These are phyloP conservation scores for Cryptococcus maquisensis DNA, from an alignment of 1,284 basidiomycete genomes.

Conservation along the genomic window DNA sequence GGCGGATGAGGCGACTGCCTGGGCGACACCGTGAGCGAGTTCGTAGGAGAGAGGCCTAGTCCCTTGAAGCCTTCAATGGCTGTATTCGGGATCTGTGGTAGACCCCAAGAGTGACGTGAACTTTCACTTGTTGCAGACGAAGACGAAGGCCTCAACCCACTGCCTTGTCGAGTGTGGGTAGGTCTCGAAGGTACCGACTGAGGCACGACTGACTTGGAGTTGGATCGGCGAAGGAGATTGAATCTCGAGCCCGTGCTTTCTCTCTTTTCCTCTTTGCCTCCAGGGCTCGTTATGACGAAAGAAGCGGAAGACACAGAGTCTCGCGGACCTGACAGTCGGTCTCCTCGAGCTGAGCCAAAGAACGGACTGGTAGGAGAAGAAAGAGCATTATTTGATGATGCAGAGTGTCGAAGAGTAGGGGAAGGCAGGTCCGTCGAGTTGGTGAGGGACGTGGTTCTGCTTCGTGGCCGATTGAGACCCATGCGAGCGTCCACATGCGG, in stretches of 20 bases:
- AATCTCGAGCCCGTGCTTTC: conserved; percentile 1
- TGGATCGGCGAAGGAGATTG: conserved; percentile 12
- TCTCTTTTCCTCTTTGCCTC: conserved; percentile 1
- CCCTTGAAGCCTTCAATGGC: conserved; percentile 18
- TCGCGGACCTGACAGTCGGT: conserved; percentile 1
- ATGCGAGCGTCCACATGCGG: conserved; percentile 8
- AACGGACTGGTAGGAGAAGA: not conserved
- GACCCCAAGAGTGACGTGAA: conserved; percentile 35
- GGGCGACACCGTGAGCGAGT: conserved; percentile 5
- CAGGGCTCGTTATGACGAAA: no score
- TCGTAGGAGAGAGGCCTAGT: conserved; percentile 21
- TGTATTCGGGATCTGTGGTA: conserved; percentile 28
- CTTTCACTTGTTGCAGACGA: conserved; percentile 1
- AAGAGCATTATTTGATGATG: conserved; percentile 7
- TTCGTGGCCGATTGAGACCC: not conserved
- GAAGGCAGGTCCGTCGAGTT: conserved; percentile 4
- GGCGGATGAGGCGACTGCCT: not conserved
- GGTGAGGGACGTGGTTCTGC: not conserved
- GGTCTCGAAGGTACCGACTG: not conserved
- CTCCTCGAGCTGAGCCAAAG: conserved; percentile 9
- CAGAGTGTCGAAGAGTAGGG: conserved; percentile 14
- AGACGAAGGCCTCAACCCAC: conserved; percentile 10
- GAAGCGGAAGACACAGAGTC: conserved; percentile 1
- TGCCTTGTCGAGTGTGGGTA: not conserved
- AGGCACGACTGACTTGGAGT: conserved; percentile 8